Percentiles rank a stretch among this genome's conserved stretches.
Conservation (phyloP, 2,329 filamentous ascomycete genomes). For the Thelonectria olida region DNA sequence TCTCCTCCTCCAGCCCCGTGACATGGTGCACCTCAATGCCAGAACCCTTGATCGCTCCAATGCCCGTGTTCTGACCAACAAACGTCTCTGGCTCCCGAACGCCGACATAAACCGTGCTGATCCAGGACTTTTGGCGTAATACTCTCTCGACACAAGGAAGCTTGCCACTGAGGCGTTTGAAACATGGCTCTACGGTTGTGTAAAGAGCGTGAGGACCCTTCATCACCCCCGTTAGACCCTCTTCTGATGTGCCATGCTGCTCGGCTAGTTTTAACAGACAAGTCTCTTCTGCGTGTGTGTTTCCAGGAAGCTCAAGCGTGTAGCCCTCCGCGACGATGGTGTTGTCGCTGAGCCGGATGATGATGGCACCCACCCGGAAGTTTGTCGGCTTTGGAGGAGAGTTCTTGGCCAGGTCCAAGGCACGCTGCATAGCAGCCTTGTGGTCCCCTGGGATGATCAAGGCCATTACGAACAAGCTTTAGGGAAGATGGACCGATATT, state of each 20-base stretch:
- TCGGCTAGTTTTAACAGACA: slow-evolving; percentile 79
- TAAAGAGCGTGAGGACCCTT: slow-evolving; percentile 67
- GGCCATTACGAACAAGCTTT: slow-evolving; percentile 30
- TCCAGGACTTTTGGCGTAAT: slow-evolving; percentile 66
- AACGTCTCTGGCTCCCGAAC: slow-evolving; percentile 92
- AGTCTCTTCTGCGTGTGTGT: slow-evolving; percentile 96
- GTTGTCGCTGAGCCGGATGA: slow-evolving; percentile 69
- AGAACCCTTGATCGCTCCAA: slow-evolving; percentile 72
- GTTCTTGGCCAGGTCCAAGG: slow-evolving; percentile 77
- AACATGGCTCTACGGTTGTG: slow-evolving; percentile 92
- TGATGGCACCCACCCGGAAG: slow-evolving; percentile 92
- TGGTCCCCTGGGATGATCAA: slow-evolving; percentile 51
- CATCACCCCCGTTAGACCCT: slow-evolving; percentile 57
- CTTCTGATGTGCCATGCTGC: slow-evolving; percentile 59
- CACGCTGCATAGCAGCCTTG: slow-evolving; percentile 69
- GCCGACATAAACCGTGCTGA: slow-evolving; percentile 85
- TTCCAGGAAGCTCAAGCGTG: slow-evolving; percentile 88
- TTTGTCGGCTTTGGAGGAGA: slow-evolving; percentile 91
- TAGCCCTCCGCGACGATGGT: slow-evolving; percentile 82
- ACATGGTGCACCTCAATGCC: slow-evolving; percentile 81
- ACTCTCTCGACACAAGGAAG: slow-evolving; percentile 83
- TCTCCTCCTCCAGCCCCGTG: slow-evolving; percentile 79
- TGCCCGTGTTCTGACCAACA: slow-evolving; percentile 82
- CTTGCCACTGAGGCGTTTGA: slow-evolving; percentile 77
- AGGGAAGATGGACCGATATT: not conserved